Evolutionary conservation across 2,329 filamentous ascomycete species (phyloP).

Genomic region (Botryosphaeria agaves): DNA sequence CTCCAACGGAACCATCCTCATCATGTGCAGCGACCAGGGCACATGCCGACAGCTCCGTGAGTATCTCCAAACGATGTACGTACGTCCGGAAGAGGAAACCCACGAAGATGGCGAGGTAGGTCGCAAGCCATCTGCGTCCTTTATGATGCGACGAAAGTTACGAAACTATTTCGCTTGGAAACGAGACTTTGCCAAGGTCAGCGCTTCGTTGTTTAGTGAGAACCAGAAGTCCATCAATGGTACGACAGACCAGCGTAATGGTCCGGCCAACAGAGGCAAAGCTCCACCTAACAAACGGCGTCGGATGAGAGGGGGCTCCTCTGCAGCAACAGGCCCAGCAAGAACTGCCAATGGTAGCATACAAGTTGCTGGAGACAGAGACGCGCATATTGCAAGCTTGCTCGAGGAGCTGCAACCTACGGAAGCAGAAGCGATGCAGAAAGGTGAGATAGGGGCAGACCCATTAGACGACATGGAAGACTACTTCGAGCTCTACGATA

Average conservation of each 20-base stretch:
- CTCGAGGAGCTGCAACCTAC: slow-evolving; percentile 73
- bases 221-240: slow-evolving; percentile 62
- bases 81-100: slow-evolving; percentile 32
- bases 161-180: slow-evolving; percentile 86
- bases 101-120: slow-evolving; percentile 31
- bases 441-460: slow-evolving; percentile 59
- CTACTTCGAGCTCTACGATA: slow-evolving; percentile 80
- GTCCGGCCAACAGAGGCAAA: slow-evolving; percentile 37
- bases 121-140: slow-evolving; percentile 46
- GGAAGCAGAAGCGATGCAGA: slow-evolving; percentile 57
- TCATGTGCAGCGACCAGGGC: slow-evolving; percentile 84
- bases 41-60: slow-evolving; percentile 81
- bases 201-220: slow-evolving; percentile 57
- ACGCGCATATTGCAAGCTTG: slow-evolving; percentile 63
- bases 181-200: slow-evolving; percentile 71
- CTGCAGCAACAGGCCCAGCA: slow-evolving; percentile 36
- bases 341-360: slow-evolving; percentile 59
- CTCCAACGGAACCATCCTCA: slow-evolving; percentile 78
- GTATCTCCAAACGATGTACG: slow-evolving; percentile 80
- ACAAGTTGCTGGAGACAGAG: slow-evolving; percentile 63
- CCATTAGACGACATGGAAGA: slow-evolving; percentile 71
- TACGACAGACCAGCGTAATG: slow-evolving; percentile 38
- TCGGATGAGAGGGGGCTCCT: slow-evolving; percentile 63
- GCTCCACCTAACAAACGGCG: slow-evolving; percentile 74
- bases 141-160: slow-evolving; percentile 81